Evolutionary conservation across 768 basidiomycete species (phyloP), one percentile per base, ranked within the genome.

Genomic region (Leccinum pellstonianum): DNA sequence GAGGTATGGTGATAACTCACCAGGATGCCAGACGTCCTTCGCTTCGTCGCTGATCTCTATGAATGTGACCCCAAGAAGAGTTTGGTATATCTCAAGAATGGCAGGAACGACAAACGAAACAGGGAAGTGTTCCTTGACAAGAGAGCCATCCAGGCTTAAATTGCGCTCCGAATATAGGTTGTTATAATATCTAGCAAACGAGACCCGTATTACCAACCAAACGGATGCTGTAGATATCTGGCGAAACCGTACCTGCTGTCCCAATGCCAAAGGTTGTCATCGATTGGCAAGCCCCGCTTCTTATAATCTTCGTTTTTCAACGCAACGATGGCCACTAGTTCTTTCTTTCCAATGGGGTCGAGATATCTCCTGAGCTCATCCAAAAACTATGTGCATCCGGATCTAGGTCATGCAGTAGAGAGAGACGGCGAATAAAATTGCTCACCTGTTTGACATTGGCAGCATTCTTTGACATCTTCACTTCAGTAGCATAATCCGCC

Each of bases 61-160:
- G 64, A 94, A 93, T 58, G 79, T 78, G 41, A 95, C 91, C 17
- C 88, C 83, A 27, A 95, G 83, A 19, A 95, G 76, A 57, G 85
- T 85, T 72, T 93, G 90, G 73, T 95, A 95, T 68, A 95, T 91
- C 14, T 83, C 77, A 51, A 95, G 79, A 66, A 95, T 91, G 4
- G 87, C 80, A 6, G 91, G 89, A 11, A 95, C 88, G 47, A 95
- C 91, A 17, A 87, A 83, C 3, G 85, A 79, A 3, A 94, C 93
- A 0, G 92, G 91, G 82, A 95, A 94, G 72, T 93, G 92, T 70
- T 94, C 88, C 74, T 94, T 93, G 63, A 95, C 85, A 12, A 87
- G 77, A 62, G 82, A 82, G 64, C 93, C 90, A 61, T 94, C 91
- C 35, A 93, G 80, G 37, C 81, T 78, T 27, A 94, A 78, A 21